Base-by-base conservation (phyloP, 1,284 basidiomycete species). In the Trametes hirsuta region DNA sequence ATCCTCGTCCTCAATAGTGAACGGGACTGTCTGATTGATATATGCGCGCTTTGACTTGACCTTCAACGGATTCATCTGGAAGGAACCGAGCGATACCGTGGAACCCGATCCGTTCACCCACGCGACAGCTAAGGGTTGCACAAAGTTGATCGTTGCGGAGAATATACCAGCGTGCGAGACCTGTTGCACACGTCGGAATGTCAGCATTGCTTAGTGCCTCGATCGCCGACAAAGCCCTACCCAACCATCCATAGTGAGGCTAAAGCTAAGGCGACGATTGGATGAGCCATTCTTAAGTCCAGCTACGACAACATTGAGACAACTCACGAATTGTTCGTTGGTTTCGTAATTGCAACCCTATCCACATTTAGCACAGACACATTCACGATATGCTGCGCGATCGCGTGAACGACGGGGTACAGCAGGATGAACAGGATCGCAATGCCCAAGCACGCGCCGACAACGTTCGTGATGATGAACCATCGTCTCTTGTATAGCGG, bases 331-430 rank as follows among this genome's bases (percentile, higher is more conserved):
- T 67, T 71, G 62, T 88, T 88, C 14, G 76, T 68, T 6, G 85
- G 81, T 35, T 72, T 74, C 0, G 74, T 75, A 54, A 88, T 87
- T 4, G 72, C 72, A 4, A 81, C 85, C 22, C 69, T 68, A 40
- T 84, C 75, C 41, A 90, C 75, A 53, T 83, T 76, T 41, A 90
- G 73, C 14, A 77, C 77, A 39, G 80, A 75, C 46, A 78, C 76
- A 62, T 87, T 84, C 25, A 89, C 79, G 30, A 88, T 79, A 34
- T 84, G 78, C 64, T 88, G 86, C 34, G 82, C 79, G 60, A 89
- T 85, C 41, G 87, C 87, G 49, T 75, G 78, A 55, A 90, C 76
- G 58, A 90, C 84, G 5, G 87, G 87, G 69, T 82, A 90, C 22
- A 88, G 71, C 25, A 88, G 53, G 59, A 89, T 81, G 73, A 90